phyloP scores from a whole-genome alignment of 2,329 filamentous ascomycete species.

The Alternaria sp. region DNA sequence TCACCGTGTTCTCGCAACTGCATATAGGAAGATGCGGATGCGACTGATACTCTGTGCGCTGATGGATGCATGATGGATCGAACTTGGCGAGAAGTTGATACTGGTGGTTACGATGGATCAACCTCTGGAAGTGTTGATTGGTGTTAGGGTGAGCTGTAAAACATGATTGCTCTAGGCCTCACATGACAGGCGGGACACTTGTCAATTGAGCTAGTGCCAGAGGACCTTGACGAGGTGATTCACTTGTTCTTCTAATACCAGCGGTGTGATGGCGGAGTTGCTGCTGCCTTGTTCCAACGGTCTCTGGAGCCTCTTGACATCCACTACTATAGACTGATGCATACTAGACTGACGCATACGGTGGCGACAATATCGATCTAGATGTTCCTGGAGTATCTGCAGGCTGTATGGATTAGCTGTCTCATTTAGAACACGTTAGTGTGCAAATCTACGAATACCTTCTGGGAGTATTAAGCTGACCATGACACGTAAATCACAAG shows the following conservation, averaged over 20 bases:
- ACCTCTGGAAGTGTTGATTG: not conserved
- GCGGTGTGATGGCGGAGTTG: not conserved
- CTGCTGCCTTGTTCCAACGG: not conserved
- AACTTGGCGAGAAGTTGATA: not conserved
- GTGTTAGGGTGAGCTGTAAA: not conserved
- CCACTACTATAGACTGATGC: no score
- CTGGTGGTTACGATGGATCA: not conserved
- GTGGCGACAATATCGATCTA: not conserved
- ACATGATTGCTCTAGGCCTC: not conserved
- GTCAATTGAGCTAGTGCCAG: not conserved
- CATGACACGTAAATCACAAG: not conserved
- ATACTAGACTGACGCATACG: not conserved
- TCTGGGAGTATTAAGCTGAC: not conserved
- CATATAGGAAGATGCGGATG: not conserved
- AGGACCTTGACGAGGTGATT: not conserved
- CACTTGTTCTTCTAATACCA: not conserved
- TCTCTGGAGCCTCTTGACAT: not conserved
- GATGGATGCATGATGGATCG: not conserved
- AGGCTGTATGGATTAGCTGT: no score
- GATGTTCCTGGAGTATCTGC: not conserved
- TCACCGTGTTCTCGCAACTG: conserved; percentile 5
- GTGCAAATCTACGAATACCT: not conserved
- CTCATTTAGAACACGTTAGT: not conserved
- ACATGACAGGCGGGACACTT: not conserved
- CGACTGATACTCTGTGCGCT: not conserved